Conservation (phyloP, 2,329 filamentous ascomycete genomes). For the Aphanoascus verrucosus region DNA sequence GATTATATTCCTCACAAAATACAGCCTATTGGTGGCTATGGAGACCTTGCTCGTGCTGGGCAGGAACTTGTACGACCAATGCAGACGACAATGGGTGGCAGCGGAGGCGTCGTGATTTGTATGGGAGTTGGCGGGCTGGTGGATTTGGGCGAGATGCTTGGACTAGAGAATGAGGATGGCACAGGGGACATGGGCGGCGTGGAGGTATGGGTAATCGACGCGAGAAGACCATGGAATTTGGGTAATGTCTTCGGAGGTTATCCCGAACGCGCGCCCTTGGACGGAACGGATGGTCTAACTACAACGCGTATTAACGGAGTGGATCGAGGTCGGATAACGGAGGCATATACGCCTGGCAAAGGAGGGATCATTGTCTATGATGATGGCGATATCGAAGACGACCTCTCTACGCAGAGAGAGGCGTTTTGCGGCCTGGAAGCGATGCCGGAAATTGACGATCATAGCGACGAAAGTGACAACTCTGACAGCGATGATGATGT, state of each 20-base stretch:
- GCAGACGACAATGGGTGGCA: constrained; percentile 74
- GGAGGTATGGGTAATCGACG: constrained; percentile 89
- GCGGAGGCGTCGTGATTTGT: constrained; percentile 81
- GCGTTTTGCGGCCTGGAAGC: constrained; percentile 77
- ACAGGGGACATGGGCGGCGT: constrained; percentile 62
- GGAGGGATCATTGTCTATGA: constrained; percentile 92
- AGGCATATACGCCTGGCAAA: constrained; percentile 62
- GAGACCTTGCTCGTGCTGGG: constrained; percentile 70
- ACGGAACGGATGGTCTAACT: constrained; percentile 30
- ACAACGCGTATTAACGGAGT: constrained; percentile 53
- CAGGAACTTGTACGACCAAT: constrained; percentile 71
- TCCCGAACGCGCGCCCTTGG: constrained; percentile 44
- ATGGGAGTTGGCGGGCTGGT: constrained; percentile 86
- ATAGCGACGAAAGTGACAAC: constrained; percentile 50
- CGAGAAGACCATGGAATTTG: constrained; percentile 87
- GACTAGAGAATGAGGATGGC: constrained; percentile 58
- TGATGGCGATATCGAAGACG: constrained; percentile 87
- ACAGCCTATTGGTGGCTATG: constrained; percentile 86
- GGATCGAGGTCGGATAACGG: constrained; percentile 58
- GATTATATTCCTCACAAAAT: constrained; percentile 98
- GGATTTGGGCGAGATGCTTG: constrained; percentile 70
- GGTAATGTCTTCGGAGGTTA: constrained; percentile 81
- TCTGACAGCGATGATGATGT: constrained; percentile 49
- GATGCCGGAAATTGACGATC: constrained; percentile 79
- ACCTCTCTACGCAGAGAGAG: constrained; percentile 60